Evolutionary conservation across 2,329 filamentous ascomycete species (phyloP).

Genomic region (Herpotrichia juniperi): DNA sequence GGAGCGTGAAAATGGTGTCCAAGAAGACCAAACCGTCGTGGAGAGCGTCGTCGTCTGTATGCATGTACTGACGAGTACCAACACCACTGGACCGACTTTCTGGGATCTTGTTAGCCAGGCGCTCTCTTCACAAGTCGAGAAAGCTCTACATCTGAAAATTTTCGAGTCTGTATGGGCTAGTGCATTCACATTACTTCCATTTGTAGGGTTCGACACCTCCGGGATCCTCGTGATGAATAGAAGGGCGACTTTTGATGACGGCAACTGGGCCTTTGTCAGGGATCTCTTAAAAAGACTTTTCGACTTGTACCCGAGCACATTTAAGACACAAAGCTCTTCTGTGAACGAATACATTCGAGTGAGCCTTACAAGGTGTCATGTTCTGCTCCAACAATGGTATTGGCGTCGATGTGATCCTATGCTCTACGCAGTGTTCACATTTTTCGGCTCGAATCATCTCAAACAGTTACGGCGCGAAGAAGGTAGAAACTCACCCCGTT

Average conservation of each 20-base stretch:
- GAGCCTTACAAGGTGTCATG: constrained; percentile 59
- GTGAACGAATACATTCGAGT: constrained; percentile 62
- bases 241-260: constrained; percentile 46
- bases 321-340: constrained; percentile 45
- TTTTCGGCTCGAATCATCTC: constrained; percentile 62
- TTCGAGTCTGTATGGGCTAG: constrained; percentile 49
- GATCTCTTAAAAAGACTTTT: constrained; percentile 55
- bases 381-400: constrained; percentile 61
- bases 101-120: constrained; percentile 52
- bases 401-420: constrained; percentile 63
- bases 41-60: constrained; percentile 56
- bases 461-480: constrained; percentile 59
- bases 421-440: constrained; percentile 62
- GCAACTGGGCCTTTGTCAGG: constrained; percentile 59
- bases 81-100: constrained; percentile 43
- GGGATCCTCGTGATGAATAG: constrained; percentile 54
- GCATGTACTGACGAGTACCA: constrained; percentile 47
- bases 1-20: constrained; percentile 56
- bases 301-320: constrained; percentile 52
- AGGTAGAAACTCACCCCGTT: constrained; percentile 57
- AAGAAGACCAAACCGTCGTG: constrained; percentile 49
- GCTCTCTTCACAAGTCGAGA: constrained; percentile 25
- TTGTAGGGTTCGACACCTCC: constrained; percentile 57
- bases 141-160: constrained; percentile 29
- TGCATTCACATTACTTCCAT: constrained; percentile 61